Conservation (phyloP, 2,329 filamentous ascomycete species). For the Neopestalotiopsis clavispora region DNA sequence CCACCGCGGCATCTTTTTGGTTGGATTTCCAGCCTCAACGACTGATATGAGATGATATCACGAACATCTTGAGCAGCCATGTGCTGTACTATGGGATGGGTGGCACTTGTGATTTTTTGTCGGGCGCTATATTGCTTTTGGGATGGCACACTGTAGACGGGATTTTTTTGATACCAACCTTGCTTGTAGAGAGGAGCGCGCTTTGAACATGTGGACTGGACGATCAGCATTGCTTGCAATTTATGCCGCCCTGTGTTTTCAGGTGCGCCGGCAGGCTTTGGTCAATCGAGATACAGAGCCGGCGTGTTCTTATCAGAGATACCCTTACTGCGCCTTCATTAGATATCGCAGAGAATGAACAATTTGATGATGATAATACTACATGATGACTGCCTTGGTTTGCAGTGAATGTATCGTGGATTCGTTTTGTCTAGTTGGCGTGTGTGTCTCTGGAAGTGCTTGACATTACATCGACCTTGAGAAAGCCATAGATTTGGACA, state of each 20-base stretch:
- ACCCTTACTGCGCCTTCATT: conserved; percentile 7
- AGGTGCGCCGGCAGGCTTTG: background rate
- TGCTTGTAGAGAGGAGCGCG: conserved; percentile 3
- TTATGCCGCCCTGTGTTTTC: background rate
- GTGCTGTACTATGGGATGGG: background rate
- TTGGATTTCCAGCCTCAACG: background rate
- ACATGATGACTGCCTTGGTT: background rate
- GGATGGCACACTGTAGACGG: conserved; percentile 11
- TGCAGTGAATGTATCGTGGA: background rate
- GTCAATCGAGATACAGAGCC: conserved; percentile 1
- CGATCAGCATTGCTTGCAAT: background rate
- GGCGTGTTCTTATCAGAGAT: conserved; percentile 7
- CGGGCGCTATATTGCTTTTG: background rate
- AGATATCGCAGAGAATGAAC: background rate
- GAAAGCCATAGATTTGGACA: too few relatives aligned
- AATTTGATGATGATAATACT: background rate
- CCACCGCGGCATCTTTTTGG: too few relatives aligned
- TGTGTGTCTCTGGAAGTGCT: background rate
- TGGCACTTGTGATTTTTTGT: conserved; percentile 2
- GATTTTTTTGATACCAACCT: conserved; percentile 11
- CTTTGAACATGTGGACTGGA: background rate
- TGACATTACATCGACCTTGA: too few relatives aligned
- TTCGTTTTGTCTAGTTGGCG: background rate
- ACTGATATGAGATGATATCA: background rate
- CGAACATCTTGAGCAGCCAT: background rate